Evolutionary conservation across 176 grass and related monocot species (phyloP), one percentile per base, ranked within the genome.

Genomic region (Pharus latifolius): DNA sequence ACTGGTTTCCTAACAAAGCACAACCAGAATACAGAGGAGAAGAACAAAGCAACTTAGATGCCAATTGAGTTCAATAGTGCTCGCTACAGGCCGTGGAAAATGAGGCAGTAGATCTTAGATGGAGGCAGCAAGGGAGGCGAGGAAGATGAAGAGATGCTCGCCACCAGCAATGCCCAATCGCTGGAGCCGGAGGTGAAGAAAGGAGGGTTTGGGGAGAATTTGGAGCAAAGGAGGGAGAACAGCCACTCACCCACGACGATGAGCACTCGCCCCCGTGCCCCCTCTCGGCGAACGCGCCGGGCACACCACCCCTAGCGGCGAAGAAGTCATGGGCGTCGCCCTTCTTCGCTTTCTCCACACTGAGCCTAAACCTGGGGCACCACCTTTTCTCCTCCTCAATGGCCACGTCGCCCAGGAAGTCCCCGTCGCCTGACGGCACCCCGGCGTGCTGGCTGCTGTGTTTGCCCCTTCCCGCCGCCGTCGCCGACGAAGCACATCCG

Each of bases 401-500:
- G 15, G 20, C 82, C n/a, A n/a, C n/a, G 7, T 85, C 82, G 5
- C 82, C 82, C 2, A 29, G 76, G 70, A 70, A 69, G 75, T 79
- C 82, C 24, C 62, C 82, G 6, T 62, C 47, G 0, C 75, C 67
- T 5, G 81, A 66, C 58, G 8, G 63, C 59, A 73, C 71, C 5
- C 53, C 64, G 3, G 69, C 44, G 40, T 56, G 74, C 75, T 62
- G 74, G 1, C 32, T 63, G 16, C 73, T 84, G 7, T 46, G 68
- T 8, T 35, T 84, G n/a, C 67, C 78, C n/a, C 18, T 86, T 81
- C 73, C 77, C 82, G 30, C 60, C 89, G 4, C 65, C 78, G 3
- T 82, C 81, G 1, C 75, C 90, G 9, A 56, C 90, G 27, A 73
- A 91, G 80, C 83, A 91, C 80, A 91, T 91, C 66, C 67, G 80